These are phyloP conservation scores for Fagus sylvatica DNA, from an alignment of 306 rosid species.

Conservation along the genomic window DNA sequence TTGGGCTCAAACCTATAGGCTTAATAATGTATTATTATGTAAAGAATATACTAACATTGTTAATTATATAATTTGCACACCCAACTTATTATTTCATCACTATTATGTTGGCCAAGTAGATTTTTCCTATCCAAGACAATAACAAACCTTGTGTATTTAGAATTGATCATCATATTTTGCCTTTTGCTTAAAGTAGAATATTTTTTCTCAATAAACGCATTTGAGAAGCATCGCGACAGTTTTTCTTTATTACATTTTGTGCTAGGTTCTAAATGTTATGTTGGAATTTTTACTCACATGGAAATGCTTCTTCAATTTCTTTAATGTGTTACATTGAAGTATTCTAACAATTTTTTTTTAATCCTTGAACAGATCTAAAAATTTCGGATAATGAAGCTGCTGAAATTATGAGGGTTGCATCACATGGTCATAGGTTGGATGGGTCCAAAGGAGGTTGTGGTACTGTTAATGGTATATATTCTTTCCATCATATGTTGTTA, in stretches of 20 bases:
- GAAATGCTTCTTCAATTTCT: not conserved
- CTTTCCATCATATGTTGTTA: conserved; percentile 5
- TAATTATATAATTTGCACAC: too few species aligned
- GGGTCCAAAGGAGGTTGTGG: conserved; percentile 36
- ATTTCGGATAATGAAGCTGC: conserved; percentile 64
- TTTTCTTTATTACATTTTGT: not conserved
- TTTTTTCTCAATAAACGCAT: too few species aligned
- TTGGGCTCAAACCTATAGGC: too few species aligned
- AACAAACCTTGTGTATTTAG: too few species aligned
- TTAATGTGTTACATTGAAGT: not conserved
- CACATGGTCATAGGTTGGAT: conserved; percentile 46
- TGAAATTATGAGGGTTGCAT: conserved; percentile 67
- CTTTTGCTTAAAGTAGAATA: too few species aligned
- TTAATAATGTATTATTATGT: too few species aligned
- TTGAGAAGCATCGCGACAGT: not conserved
- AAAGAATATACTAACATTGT: too few species aligned
- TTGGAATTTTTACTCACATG: too few species aligned
- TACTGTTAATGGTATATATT: conserved; percentile 53
- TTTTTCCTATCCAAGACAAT: not conserved
- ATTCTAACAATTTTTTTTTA: not conserved
- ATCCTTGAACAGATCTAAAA: conserved; percentile 52
- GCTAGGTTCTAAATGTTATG: not conserved
- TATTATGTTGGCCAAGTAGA: not conserved
- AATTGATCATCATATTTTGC: too few species aligned
- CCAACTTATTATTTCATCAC: not conserved